These are phyloP conservation scores for Neotropicomus parvogracilis DNA, from an alignment of 1,284 basidiomycete species.

Conservation along the genomic window DNA sequence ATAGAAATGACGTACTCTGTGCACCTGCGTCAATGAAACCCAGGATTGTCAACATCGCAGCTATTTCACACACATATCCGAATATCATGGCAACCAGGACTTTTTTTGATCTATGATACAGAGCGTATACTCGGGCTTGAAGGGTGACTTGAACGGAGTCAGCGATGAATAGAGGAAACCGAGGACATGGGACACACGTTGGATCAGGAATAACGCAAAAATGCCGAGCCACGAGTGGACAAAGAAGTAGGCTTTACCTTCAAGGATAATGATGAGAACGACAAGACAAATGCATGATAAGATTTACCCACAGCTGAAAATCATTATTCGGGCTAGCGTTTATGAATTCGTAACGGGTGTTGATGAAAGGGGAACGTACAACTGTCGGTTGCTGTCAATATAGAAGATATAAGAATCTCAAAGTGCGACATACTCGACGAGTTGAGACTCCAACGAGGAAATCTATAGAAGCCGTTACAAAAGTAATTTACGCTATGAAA, in stretches of 20 bases:
- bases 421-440: conserved; percentile 6
- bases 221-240: background rate
- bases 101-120: conserved; percentile 12
- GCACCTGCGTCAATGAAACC: background rate
- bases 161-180: background rate
- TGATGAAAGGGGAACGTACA: conserved; percentile 1
- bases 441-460: conserved; percentile 16
- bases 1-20: conserved; percentile 6
- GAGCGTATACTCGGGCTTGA: conserved; percentile 18
- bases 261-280: background rate
- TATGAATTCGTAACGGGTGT: background rate
- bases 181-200: conserved; percentile 8
- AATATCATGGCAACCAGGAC: conserved; percentile 10
- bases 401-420: background rate
- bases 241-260: conserved; percentile 11
- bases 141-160: conserved; percentile 12
- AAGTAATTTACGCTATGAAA: background rate
- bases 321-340: background rate
- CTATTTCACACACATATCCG: conserved; percentile 13
- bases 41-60: conserved; percentile 3
- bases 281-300: background rate
- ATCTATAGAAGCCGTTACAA: conserved; percentile 7
- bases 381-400: conserved; percentile 13
- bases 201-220: conserved; percentile 5
- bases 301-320: conserved; percentile 10